These are phyloP conservation scores for Fraxinus baroniana DNA, from an alignment of 305 asterid genomes.

Conservation along the genomic window DNA sequence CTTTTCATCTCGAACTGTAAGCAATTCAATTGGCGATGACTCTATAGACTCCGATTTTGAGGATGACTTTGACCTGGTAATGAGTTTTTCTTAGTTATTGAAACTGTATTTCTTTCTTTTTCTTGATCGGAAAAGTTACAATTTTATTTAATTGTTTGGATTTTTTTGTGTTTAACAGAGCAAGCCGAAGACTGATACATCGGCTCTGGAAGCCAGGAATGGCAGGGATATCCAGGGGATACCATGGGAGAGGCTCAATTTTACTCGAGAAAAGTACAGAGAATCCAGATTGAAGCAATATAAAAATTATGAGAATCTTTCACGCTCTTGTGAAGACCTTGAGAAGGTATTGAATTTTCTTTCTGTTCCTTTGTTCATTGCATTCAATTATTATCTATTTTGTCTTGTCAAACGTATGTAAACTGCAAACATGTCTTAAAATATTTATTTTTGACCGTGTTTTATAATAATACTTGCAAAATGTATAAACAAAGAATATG, in stretches of 20 bases:
- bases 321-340: conserved; percentile 50
- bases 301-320: conserved; percentile 67
- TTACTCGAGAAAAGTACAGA: conserved; percentile 71
- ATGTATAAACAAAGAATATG: background rate
- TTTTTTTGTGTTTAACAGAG: conserved; percentile 32
- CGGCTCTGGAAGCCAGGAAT: conserved; percentile 69
- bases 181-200: conserved; percentile 61
- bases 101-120: background rate
- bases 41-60: conserved; percentile 64
- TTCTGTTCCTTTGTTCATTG: background rate
- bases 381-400: background rate
- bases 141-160: background rate
- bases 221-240: conserved; percentile 98
- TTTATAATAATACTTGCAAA: background rate
- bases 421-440: background rate
- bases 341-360: conserved; percentile 50
- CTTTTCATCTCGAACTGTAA: conserved; percentile 28
- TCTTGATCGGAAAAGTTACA: background rate
- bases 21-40: conserved; percentile 31
- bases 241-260: conserved; percentile 87
- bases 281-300: conserved; percentile 73
- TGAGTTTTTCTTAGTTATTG: background rate
- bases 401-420: background rate
- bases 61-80: conserved; percentile 64
- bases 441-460: background rate